Conservation (phyloP, 179 eudicot species). For the Pouteria campechiana region DNA sequence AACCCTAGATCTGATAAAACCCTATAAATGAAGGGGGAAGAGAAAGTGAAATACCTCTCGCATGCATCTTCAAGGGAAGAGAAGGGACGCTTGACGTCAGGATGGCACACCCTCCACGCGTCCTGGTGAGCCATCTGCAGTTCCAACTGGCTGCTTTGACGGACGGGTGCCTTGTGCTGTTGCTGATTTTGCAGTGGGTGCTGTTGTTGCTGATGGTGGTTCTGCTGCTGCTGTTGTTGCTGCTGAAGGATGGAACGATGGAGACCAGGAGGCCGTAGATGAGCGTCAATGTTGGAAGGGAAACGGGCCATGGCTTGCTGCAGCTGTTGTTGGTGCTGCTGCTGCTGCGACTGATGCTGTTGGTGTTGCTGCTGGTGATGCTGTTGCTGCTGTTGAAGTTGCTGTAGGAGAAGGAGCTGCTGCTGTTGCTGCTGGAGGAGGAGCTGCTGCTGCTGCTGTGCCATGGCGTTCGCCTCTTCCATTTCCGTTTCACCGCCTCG, state of each 20-base stretch:
- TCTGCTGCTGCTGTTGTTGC: slow-evolving; percentile 12
- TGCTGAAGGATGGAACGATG: slow-evolving; percentile 14
- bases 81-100: slow-evolving; percentile 74
- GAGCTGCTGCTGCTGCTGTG: slow-evolving; percentile 25
- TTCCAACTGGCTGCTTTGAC: slow-evolving; percentile 32
- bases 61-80: slow-evolving; percentile 90
- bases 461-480: slow-evolving; percentile 30
- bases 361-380: slow-evolving; percentile 22
- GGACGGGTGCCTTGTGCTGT: slow-evolving; percentile 11
- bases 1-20: too few relatives aligned
- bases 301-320: slow-evolving; percentile 36
- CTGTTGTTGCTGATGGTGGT: slow-evolving; percentile 7
- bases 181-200: slow-evolving; percentile 21
- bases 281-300: slow-evolving; percentile 57
- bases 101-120: slow-evolving; percentile 91
- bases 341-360: slow-evolving; percentile 31
- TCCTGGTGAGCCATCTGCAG: slow-evolving; percentile 92
- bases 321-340: slow-evolving; percentile 28
- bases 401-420: slow-evolving; percentile 10
- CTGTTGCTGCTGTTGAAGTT: slow-evolving; percentile 14
- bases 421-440: slow-evolving; percentile 12
- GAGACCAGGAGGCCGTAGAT: slow-evolving; percentile 35
- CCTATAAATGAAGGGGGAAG: too few relatives aligned
- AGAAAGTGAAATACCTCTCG: slow-evolving; percentile 41
- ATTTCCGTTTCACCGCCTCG: slow-evolving; percentile 10